Percentiles rank a stretch among this genome's conserved stretches.
These are phyloP conservation scores for Phytophthora capsici DNA, from an alignment of 352 stramenopile species.

Conservation along the genomic window DNA sequence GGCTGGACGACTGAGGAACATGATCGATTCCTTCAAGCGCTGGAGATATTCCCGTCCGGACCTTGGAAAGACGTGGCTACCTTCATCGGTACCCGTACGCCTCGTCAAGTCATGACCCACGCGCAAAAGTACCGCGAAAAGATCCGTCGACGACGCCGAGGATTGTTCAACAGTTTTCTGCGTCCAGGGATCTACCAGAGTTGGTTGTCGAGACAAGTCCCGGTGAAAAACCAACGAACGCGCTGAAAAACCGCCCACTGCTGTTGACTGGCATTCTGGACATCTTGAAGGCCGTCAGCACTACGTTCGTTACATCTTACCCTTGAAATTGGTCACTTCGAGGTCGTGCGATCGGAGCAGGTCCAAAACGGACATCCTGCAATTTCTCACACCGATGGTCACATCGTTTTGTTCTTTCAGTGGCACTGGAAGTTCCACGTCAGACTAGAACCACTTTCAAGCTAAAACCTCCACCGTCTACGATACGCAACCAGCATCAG, in stretches of 20 bases:
- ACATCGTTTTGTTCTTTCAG: too few relatives aligned
- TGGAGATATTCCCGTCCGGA: constrained; percentile 16
- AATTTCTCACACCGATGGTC: too few relatives aligned
- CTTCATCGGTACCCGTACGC: constrained; percentile 15
- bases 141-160: constrained; percentile 1
- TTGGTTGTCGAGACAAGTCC: neutral
- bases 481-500: constrained; percentile 2
- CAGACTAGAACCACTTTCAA: neutral
- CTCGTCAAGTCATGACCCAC: constrained; percentile 3
- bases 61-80: constrained; percentile 17
- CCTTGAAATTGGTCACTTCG: too few relatives aligned
- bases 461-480: neutral
- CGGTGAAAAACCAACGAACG: neutral
- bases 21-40: constrained; percentile 5
- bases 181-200: neutral
- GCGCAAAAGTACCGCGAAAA: constrained; percentile 10
- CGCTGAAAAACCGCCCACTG: neutral
- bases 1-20: neutral
- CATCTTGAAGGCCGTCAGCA: neutral
- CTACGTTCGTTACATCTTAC: neutral
- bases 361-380: too few relatives aligned
- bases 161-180: neutral
- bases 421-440: too few relatives aligned
- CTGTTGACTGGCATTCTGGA: neutral
- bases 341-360: too few relatives aligned